phyloP scores from a whole-genome alignment of 208 protist genomes.

The Acanthamoeba lenticulata region DNA sequence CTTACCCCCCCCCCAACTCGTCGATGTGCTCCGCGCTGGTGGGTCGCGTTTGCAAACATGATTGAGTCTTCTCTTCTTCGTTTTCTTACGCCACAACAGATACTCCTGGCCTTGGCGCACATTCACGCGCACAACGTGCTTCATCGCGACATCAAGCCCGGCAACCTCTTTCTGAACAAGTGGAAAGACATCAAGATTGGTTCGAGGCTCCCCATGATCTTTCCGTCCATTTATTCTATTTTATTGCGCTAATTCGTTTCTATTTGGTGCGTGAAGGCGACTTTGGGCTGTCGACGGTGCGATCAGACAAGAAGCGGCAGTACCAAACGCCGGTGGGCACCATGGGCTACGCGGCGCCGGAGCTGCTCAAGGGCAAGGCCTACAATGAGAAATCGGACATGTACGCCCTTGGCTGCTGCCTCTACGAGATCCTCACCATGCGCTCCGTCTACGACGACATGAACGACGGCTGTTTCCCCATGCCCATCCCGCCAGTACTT shows the following conservation, averaged over 20 bases:
- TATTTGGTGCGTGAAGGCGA: neutral
- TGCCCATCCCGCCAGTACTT: neutral
- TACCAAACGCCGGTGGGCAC: slow-evolving; percentile 31
- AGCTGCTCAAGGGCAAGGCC: slow-evolving; percentile 15
- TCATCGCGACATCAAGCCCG: slow-evolving; percentile 15
- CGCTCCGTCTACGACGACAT: slow-evolving; percentile 22
- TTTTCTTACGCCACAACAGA: neutral
- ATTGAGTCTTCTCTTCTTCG: neutral
- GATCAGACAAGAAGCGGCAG: neutral
- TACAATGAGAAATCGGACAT: slow-evolving; percentile 41
- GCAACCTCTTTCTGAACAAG: slow-evolving; percentile 47
- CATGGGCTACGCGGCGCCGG: slow-evolving; percentile 27
- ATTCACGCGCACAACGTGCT: slow-evolving; percentile 9
- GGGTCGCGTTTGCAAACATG: neutral
- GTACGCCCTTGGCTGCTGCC: slow-evolving; percentile 29
- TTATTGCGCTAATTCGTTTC: neutral
- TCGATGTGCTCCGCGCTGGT: too few relatives aligned
- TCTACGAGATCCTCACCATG: slow-evolving; percentile 50
- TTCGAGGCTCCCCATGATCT: neutral
- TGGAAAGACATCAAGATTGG: slow-evolving; percentile 51
- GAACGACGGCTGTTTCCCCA: neutral
- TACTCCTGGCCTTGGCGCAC: slow-evolving; percentile 18
- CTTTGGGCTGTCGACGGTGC: slow-evolving; percentile 31
- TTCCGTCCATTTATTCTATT: neutral
- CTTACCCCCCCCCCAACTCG: neutral